A percentile compares a stretch with the other conserved stretches of the same genome.
Evolutionary conservation across 805 yeast species (phyloP).

Genomic region (Diddensiella santjacobensis): DNA sequence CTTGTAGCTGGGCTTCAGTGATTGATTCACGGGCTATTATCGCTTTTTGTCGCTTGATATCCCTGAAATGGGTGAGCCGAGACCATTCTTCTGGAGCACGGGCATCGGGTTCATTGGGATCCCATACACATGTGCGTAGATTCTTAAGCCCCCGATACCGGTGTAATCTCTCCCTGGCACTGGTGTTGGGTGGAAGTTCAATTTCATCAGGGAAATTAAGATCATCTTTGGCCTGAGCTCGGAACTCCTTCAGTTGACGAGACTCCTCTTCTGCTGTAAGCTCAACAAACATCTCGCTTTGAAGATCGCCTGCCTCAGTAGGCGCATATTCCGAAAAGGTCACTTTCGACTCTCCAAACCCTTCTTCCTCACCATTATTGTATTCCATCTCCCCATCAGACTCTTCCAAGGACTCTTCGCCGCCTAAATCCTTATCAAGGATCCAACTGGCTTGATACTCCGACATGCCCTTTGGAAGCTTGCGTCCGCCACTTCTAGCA

Average conservation of each 20-base stretch:
- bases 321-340: slow-evolving; percentile 34
- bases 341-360: slow-evolving; percentile 16
- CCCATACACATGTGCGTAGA: slow-evolving; percentile 79
- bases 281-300: slow-evolving; percentile 64
- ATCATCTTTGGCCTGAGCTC: slow-evolving; percentile 73
- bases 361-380: slow-evolving; percentile 26
- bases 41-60: slow-evolving; percentile 56
- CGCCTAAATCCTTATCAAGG: slow-evolving; percentile 42
- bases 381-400: slow-evolving; percentile 30
- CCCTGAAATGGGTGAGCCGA: slow-evolving; percentile 68
- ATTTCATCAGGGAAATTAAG: slow-evolving; percentile 94
- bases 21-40: slow-evolving; percentile 53
- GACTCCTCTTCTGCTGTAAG: slow-evolving; percentile 79
- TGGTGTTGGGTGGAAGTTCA: slow-evolving; percentile 71
- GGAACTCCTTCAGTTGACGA: slow-evolving; percentile 65
- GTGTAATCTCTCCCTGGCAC: slow-evolving; percentile 68
- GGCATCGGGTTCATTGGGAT: slow-evolving; percentile 74
- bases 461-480: slow-evolving; percentile 67
- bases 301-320: slow-evolving; percentile 43
- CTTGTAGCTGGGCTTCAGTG: slow-evolving; percentile 40
- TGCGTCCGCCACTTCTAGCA: slow-evolving; percentile 30
- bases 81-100: slow-evolving; percentile 76
- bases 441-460: slow-evolving; percentile 77
- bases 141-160: slow-evolving; percentile 87
- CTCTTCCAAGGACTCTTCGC: slow-evolving; percentile 37